phyloP scores from a whole-genome alignment of 352 stramenopile species.

The Globisporangium carolinianum region DNA sequence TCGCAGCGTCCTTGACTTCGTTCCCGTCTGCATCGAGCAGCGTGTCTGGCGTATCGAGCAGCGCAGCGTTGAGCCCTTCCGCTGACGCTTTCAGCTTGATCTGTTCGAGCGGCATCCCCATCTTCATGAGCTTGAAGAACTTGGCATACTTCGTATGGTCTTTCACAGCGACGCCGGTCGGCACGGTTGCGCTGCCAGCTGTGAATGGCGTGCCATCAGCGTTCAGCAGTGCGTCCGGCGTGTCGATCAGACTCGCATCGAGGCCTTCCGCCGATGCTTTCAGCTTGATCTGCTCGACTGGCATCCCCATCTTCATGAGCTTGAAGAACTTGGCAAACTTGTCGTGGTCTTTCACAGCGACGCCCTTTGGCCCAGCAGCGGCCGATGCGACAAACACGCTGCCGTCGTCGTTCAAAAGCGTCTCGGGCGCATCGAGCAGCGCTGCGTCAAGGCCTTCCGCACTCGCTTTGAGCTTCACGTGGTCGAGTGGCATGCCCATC shows the following conservation, averaged over 20 bases:
- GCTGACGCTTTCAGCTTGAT: slow-evolving; percentile 81
- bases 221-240: slow-evolving; percentile 49
- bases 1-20: neutral
- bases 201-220: slow-evolving; percentile 45
- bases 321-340: slow-evolving; percentile 94
- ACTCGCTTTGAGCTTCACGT: slow-evolving; percentile 83
- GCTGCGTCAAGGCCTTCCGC: slow-evolving; percentile 49
- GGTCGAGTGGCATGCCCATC: slow-evolving; percentile 80
- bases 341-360: slow-evolving; percentile 81
- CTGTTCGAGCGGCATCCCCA: slow-evolving; percentile 83
- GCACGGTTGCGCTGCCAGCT: slow-evolving; percentile 1
- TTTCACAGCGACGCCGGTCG: slow-evolving; percentile 41
- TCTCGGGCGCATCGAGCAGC: slow-evolving; percentile 52
- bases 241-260: slow-evolving; percentile 45
- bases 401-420: slow-evolving; percentile 44
- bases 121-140: slow-evolving; percentile 93
- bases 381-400: slow-evolving; percentile 23
- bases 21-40: slow-evolving; percentile 41
- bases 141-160: slow-evolving; percentile 90
- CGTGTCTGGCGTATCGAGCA: slow-evolving; percentile 55
- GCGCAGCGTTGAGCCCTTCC: slow-evolving; percentile 43
- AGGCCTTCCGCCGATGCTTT: slow-evolving; percentile 63
- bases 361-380: slow-evolving; percentile 19
- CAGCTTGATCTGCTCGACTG: slow-evolving; percentile 84
- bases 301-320: slow-evolving; percentile 86